A percentile compares a stretch with the other conserved stretches of the same genome.
phyloP scores from a whole-genome alignment of 2,329 filamentous ascomycete species.

The Pseudogymnoascus sp. region DNA sequence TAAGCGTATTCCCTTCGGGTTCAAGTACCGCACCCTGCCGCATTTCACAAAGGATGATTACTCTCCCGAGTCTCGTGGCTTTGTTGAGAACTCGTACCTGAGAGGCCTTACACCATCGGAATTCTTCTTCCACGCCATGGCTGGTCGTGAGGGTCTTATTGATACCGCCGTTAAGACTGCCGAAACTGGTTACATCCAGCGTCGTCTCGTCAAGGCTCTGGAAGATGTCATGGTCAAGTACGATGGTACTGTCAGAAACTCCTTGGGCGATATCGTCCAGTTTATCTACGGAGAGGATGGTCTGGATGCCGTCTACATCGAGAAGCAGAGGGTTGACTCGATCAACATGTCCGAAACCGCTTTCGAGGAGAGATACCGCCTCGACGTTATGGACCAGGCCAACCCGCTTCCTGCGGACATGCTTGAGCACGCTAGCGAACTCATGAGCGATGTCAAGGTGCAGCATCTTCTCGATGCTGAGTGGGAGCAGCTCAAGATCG shows the following conservation, averaged over 20 bases:
- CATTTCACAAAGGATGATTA: slow-evolving; percentile 99
- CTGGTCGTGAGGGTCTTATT: slow-evolving; percentile 98
- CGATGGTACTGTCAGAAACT: slow-evolving; percentile 95
- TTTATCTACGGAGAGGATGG: slow-evolving; percentile 98
- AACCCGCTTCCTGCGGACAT: slow-evolving; percentile 56
- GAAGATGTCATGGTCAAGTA: slow-evolving; percentile 98
- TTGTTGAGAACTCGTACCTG: slow-evolving; percentile 97
- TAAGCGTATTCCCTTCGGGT: slow-evolving; percentile 97
- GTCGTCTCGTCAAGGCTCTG: slow-evolving; percentile 93
- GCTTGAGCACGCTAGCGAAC: slow-evolving; percentile 78
- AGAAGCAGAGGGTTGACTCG: slow-evolving; percentile 83
- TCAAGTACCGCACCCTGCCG: slow-evolving; percentile 93
- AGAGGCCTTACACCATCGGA: slow-evolving; percentile 91
- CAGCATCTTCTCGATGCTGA: slow-evolving; percentile 84
- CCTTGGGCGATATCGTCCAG: slow-evolving; percentile 89
- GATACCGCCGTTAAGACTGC: slow-evolving; percentile 99
- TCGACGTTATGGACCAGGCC: slow-evolving; percentile 72
- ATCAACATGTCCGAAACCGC: slow-evolving; percentile 69
- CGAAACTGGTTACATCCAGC: slow-evolving; percentile 98
- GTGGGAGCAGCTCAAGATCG: slow-evolving; percentile 68
- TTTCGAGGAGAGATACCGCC: slow-evolving; percentile 73
- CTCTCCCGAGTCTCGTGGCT: slow-evolving; percentile 90
- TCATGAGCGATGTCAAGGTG: slow-evolving; percentile 77
- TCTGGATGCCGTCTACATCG: slow-evolving; percentile 85
- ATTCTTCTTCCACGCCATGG: slow-evolving; percentile 99